A percentile compares a stretch with the other conserved stretches of the same genome.
These are phyloP conservation scores for Pseudogymnoascus sp. DNA, from an alignment of 2,329 filamentous ascomycete genomes.

Conservation along the genomic window DNA sequence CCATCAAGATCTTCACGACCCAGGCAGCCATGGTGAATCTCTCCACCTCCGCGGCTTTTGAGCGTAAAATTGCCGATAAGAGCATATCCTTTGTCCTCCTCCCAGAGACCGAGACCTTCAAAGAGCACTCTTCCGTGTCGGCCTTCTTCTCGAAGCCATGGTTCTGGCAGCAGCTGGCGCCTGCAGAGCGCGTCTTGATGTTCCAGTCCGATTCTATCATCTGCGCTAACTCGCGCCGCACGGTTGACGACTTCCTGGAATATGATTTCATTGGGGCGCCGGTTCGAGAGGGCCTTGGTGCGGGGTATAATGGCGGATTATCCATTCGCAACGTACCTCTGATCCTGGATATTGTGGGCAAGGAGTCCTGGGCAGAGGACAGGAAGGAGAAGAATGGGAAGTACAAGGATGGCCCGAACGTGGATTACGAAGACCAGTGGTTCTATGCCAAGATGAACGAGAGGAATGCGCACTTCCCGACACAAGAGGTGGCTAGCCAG, in stretches of 20 bases:
- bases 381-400: constrained; percentile 3
- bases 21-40: not conserved
- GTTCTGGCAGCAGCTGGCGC: constrained; percentile 31
- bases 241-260: constrained; percentile 32
- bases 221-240: constrained; percentile 30
- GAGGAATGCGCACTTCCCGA: constrained; percentile 22
- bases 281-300: constrained; percentile 22
- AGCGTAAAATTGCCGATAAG: constrained; percentile 32
- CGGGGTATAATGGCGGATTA: constrained; percentile 34
- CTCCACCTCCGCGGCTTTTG: constrained; percentile 32
- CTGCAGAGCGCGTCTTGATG: constrained; percentile 29
- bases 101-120: constrained; percentile 32
- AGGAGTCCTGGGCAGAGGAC: constrained; percentile 16
- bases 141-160: constrained; percentile 30
- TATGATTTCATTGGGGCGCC: constrained; percentile 35
- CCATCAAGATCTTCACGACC: constrained; percentile 39
- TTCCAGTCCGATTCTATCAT: constrained; percentile 34
- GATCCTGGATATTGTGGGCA: constrained; percentile 28
- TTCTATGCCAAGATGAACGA: constrained; percentile 22
- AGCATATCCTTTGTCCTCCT: constrained; percentile 37
- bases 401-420: constrained; percentile 14
- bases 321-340: constrained; percentile 33
- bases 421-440: constrained; percentile 26
- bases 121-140: constrained; percentile 26
- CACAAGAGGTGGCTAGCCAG: constrained; percentile 25